Percentiles rank a stretch among this genome's conserved stretches.
phyloP scores from a whole-genome alignment of 352 stramenopile species.

The Phytophthora pini region DNA sequence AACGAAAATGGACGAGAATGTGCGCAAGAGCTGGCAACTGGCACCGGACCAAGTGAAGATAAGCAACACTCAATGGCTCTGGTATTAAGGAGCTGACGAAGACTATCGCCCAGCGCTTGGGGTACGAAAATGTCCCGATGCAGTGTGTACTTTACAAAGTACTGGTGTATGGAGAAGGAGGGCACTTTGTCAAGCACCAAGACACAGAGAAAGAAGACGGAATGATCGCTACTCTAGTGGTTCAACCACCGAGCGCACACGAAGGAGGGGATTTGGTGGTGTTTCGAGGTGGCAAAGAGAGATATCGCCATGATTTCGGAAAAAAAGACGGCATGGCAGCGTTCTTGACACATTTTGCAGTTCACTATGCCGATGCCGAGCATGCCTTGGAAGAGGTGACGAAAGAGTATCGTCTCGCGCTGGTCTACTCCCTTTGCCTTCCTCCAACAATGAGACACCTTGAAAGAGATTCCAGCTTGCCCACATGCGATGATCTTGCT shows the following conservation, averaged over 20 bases:
- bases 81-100: constrained; percentile 7
- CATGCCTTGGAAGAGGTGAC: constrained; percentile 24
- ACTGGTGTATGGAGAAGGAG: constrained; percentile 49
- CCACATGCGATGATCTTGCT: constrained; percentile 5
- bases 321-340: constrained; percentile 15
- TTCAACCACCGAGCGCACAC: constrained; percentile 42
- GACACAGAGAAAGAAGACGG: constrained; percentile 63
- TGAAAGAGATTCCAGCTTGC: not conserved
- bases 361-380: constrained; percentile 34
- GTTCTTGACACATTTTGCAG: constrained; percentile 20
- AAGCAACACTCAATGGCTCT: constrained; percentile 8
- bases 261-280: constrained; percentile 32
- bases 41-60: constrained; percentile 16
- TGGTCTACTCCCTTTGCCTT: constrained; percentile 33
- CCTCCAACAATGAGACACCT: constrained; percentile 5
- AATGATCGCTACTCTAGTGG: constrained; percentile 61
- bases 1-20: constrained; percentile 11
- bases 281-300: constrained; percentile 9
- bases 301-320: constrained; percentile 27
- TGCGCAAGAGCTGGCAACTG: constrained; percentile 22
- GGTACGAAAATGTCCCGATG: constrained; percentile 18
- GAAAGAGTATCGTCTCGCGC: constrained; percentile 13
- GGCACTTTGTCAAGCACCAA: constrained; percentile 48
- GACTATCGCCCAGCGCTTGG: constrained; percentile 10
- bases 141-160: constrained; percentile 51